Percentiles rank a stretch among this genome's conserved stretches.
These are phyloP conservation scores for Trametes pubescens DNA, from an alignment of 1,284 basidiomycete genomes.

Conservation along the genomic window DNA sequence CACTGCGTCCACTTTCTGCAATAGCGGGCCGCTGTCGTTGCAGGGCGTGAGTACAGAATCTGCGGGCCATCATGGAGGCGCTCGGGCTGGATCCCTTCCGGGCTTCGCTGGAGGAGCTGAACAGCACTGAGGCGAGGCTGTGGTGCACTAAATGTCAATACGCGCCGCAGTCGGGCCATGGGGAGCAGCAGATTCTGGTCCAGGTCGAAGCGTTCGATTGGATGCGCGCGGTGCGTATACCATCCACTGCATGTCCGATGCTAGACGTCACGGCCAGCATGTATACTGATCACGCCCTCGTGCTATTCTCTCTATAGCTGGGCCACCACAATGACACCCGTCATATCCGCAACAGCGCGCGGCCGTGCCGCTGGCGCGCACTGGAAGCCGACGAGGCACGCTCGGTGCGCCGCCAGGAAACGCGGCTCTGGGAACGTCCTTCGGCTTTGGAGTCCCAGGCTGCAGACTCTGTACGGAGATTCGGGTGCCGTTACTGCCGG, in stretches of 20 bases:
- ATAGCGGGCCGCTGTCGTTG: not conserved
- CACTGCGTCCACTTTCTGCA: not conserved
- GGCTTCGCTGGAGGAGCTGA: not conserved
- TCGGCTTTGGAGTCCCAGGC: not conserved
- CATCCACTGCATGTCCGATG: not conserved
- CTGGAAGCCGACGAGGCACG: not conserved
- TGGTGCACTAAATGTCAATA: not conserved
- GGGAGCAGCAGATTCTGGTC: no score
- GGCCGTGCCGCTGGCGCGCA: not conserved
- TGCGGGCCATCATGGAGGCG: not conserved
- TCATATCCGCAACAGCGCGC: not conserved
- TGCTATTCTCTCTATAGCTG: not conserved
- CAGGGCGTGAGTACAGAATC: not conserved
- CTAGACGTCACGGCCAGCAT: not conserved
- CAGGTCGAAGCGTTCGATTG: conserved; percentile 5
- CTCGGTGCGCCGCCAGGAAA: not conserved
- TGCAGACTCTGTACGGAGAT: not conserved
- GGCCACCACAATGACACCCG: not conserved
- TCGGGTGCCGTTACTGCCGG: not conserved
- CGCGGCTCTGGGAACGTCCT: not conserved
- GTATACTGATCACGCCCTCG: not conserved
- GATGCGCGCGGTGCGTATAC: not conserved
- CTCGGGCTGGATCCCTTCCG: not conserved
- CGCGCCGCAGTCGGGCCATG: not conserved
- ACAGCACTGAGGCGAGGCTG: not conserved